Percentiles rank a stretch among this genome's conserved stretches.
These are phyloP conservation scores for Pichia manshurica DNA, from an alignment of 805 yeast genomes.

Conservation along the genomic window DNA sequence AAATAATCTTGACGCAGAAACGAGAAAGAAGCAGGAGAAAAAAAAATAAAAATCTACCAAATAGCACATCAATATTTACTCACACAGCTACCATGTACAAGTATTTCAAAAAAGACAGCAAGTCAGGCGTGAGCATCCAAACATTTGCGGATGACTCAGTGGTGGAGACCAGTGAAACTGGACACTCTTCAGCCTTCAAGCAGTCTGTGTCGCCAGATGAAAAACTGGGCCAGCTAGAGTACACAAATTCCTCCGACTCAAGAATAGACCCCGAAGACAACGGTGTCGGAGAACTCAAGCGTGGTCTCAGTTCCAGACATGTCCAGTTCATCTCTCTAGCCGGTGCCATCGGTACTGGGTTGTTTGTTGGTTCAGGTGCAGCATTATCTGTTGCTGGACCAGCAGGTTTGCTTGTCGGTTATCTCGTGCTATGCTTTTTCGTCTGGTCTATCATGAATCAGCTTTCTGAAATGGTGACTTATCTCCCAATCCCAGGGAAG, in stretches of 20 bases:
- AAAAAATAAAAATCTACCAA: too few species aligned
- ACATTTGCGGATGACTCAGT: background rate
- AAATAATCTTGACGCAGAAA: too few species aligned
- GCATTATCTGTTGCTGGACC: slow-evolving; percentile 32
- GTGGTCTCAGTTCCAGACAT: slow-evolving; percentile 43
- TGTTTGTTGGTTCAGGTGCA: slow-evolving; percentile 47
- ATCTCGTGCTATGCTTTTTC: slow-evolving; percentile 55
- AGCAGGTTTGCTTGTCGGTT: slow-evolving; percentile 46
- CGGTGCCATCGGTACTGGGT: slow-evolving; percentile 68
- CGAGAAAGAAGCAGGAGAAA: too few species aligned
- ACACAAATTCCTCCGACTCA: too few species aligned
- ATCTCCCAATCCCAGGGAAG: slow-evolving; percentile 53
- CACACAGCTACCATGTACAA: background rate
- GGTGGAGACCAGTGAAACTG: too few species aligned
- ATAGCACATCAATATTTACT: too few species aligned
- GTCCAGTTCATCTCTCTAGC: slow-evolving; percentile 65
- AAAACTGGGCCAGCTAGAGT: background rate
- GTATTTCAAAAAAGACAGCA: background rate
- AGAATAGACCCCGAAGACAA: slow-evolving; percentile 2
- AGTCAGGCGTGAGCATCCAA: background rate
- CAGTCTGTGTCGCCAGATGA: slow-evolving; percentile 1
- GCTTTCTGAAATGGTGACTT: slow-evolving; percentile 63
- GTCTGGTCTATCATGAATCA: slow-evolving; percentile 61
- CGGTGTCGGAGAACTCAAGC: slow-evolving; percentile 16
- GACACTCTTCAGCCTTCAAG: too few species aligned